These are phyloP conservation scores for Chlorella sp. DNA, from an alignment of 139 green algal genomes.

Conservation along the genomic window DNA sequence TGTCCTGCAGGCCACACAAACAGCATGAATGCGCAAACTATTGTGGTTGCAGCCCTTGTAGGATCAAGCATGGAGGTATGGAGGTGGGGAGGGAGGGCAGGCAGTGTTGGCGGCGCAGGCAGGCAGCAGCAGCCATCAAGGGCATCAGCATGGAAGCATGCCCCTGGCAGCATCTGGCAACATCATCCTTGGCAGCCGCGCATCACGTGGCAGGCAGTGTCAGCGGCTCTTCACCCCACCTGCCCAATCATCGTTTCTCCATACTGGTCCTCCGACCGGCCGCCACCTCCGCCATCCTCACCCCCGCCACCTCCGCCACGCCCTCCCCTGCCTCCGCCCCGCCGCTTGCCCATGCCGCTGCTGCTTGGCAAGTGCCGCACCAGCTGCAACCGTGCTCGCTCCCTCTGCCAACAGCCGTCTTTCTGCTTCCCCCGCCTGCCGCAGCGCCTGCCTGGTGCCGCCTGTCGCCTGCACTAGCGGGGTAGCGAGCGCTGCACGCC, in stretches of 20 bases:
- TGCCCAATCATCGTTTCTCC: conserved; percentile 54
- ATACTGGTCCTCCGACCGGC: conserved; percentile 70
- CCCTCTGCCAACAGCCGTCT: not conserved
- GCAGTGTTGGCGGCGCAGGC: not conserved
- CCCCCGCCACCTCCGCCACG: not conserved
- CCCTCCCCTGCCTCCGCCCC: not conserved
- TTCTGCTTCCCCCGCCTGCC: not conserved
- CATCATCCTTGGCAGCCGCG: not conserved
- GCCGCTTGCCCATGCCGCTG: not conserved
- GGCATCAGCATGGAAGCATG: too few relatives aligned
- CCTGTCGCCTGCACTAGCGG: too few relatives aligned
- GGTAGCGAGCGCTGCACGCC: too few relatives aligned
- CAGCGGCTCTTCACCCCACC: not conserved
- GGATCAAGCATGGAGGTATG: not conserved
- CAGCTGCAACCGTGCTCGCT: not conserved
- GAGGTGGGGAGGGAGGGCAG: not conserved
- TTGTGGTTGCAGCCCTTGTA: not conserved
- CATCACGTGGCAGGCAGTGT: not conserved
- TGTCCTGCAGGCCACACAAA: conserved; percentile 47
- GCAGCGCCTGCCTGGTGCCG: too few relatives aligned
- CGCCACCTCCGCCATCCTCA: not conserved
- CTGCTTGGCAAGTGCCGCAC: not conserved
- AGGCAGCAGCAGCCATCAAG: not conserved
- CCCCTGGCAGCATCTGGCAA: not conserved
- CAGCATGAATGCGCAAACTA: too few relatives aligned